Evolutionary conservation across 2,329 filamentous ascomycete species (phyloP), one percentile per base, ranked within the genome.

Genomic region (Aspergillus nomiae): DNA sequence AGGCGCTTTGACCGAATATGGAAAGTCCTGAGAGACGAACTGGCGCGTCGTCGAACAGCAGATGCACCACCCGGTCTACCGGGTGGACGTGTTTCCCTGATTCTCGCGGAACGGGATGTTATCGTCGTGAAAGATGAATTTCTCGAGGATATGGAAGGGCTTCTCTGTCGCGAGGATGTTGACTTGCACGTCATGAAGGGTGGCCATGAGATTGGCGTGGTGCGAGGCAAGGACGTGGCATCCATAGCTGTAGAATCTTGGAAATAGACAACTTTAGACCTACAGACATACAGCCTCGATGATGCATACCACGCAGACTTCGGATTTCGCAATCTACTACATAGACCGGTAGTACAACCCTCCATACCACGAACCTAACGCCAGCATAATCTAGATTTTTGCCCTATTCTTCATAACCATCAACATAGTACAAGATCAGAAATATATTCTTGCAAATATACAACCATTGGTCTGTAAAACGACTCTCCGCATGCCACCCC

Each of bases 121-220:
- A 54, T 59, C 26, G 58, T 59, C 36, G 48, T 59, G 48, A 30
- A 41, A 59, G 58, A 54, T 28, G 58, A 59, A 45, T 59, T 30
- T 30, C 28, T 30, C 28, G 28, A 30, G 28, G 28, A 30, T 30
- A 30, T 30, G 28, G 28, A 30, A 30, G 28, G 28, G 28, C 28
- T 30, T 30, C 28, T 30, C 28, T 30, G 28, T 30, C 28, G 28
- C 28, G 28, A 30, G 28, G 28, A 30, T 30, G 28, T 30, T 30
- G 28, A 30, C 28, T 30, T 30, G 28, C 46, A 59, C 58, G 34
- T 59, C 48, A 7, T 59, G 48, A 54, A 19, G 32, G 58, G 57
- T 19, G 58, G 48, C 8, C 48, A 54, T 16, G 58, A 59, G 48
- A 59, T 59, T 53, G 57, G 28, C 57, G 19, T 59, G 28, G 24